Percentiles rank a stretch among this genome's conserved stretches.
Evolutionary conservation across 2,329 filamentous ascomycete genomes (phyloP).

Genomic region (Curvularia sp.): DNA sequence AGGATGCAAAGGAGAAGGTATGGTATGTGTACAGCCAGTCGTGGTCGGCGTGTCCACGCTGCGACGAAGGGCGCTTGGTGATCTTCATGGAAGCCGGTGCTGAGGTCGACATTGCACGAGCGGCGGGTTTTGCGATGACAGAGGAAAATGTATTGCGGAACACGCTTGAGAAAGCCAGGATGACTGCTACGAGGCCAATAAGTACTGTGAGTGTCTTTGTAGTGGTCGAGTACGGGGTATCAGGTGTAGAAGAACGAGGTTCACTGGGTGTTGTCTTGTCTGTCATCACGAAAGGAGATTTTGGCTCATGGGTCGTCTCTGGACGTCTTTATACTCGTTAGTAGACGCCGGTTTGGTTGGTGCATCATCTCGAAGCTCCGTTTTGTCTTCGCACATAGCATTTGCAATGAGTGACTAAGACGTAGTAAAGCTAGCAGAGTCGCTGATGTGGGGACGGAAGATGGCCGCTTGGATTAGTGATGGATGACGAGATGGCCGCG

Average conservation of each 20-base stretch:
- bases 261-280: slow-evolving; percentile 33
- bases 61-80: slow-evolving; percentile 73
- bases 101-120: slow-evolving; percentile 52
- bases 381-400: slow-evolving; percentile 29
- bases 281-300: slow-evolving; percentile 38
- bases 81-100: slow-evolving; percentile 63
- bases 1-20: slow-evolving; percentile 80
- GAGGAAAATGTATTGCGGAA: slow-evolving; percentile 50
- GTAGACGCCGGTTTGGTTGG: slow-evolving; percentile 28
- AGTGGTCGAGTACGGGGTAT: slow-evolving; percentile 27
- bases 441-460: slow-evolving; percentile 8
- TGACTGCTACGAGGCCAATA: slow-evolving; percentile 52
- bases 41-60: slow-evolving; percentile 79
- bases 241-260: slow-evolving; percentile 23
- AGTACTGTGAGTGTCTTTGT: slow-evolving; percentile 41
- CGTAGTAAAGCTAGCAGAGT: slow-evolving; percentile 22
- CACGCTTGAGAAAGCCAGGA: slow-evolving; percentile 55
- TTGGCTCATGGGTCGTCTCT: slow-evolving; percentile 9
- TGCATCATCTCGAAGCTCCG: slow-evolving; percentile 35
- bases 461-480: slow-evolving; percentile 33
- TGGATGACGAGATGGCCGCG: slow-evolving; percentile 37
- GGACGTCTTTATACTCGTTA: slow-evolving; percentile 39
- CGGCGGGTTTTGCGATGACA: slow-evolving; percentile 39
- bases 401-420: slow-evolving; percentile 49
- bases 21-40: slow-evolving; percentile 90